Conservation (phyloP, 2,329 filamentous ascomycete species). For the Botrytis squamosa region DNA sequence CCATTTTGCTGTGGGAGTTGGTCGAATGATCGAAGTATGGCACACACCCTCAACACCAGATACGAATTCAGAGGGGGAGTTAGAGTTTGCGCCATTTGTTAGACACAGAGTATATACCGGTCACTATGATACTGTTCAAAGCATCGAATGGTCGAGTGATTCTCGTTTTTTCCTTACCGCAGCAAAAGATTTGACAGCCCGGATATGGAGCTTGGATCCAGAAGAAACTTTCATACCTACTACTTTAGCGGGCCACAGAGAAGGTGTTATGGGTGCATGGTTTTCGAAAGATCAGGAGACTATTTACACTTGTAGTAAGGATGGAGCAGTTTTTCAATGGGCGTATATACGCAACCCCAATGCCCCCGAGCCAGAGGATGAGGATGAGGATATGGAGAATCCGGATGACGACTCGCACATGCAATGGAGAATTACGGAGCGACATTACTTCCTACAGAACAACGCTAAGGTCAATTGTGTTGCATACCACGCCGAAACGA, state of each 20-base stretch:
- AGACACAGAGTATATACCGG: constrained; percentile 81
- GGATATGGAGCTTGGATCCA: constrained; percentile 89
- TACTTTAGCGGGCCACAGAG: constrained; percentile 84
- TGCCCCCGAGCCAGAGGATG: constrained; percentile 45
- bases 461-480: constrained; percentile 84
- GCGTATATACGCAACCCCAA: constrained; percentile 68
- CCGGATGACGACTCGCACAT: constrained; percentile 64
- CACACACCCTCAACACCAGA: constrained; percentile 89
- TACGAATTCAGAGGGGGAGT: constrained; percentile 71
- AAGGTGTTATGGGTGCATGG: constrained; percentile 91
- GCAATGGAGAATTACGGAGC: constrained; percentile 87
- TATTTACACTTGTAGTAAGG: constrained; percentile 94
- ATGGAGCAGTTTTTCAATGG: constrained; percentile 96
- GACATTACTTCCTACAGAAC: constrained; percentile 92
- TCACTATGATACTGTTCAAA: constrained; percentile 83
- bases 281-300: constrained; percentile 93
- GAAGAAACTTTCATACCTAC: constrained; percentile 90
- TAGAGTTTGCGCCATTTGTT: constrained; percentile 95
- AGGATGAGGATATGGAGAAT: constrained; percentile 58
- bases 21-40: constrained; percentile 91
- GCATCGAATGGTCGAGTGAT: constrained; percentile 93
- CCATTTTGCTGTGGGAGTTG: constrained; percentile 86
- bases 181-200: constrained; percentile 86
- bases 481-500: constrained; percentile 81
- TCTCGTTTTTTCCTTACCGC: constrained; percentile 92